phyloP scores from a whole-genome alignment of 2,329 filamentous ascomycete genomes.

The Biscogniauxia sp. region DNA sequence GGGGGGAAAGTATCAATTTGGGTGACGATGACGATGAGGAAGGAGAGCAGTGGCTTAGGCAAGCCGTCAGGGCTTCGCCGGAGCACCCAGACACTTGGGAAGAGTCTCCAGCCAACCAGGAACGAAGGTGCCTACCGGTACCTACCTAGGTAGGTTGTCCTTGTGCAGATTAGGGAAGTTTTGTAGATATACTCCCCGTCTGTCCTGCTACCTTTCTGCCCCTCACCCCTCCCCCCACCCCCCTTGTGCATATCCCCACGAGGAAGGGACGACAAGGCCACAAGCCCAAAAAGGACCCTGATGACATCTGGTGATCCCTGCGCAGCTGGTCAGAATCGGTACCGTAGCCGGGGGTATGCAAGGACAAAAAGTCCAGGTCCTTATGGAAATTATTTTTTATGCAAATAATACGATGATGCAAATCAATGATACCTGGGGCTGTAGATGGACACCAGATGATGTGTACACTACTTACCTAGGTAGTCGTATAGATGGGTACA shows the following conservation, averaged over 20 bases:
- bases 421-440: too few relatives aligned
- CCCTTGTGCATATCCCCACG: background rate
- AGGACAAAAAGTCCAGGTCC: background rate
- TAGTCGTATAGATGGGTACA: too few relatives aligned
- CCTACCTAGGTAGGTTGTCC: background rate
- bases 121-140: background rate
- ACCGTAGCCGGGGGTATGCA: background rate
- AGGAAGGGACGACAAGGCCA: background rate
- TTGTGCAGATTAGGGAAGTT: background rate
- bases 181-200: background rate
- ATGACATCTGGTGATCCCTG: background rate
- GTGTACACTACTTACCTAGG: too few relatives aligned
- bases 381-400: background rate
- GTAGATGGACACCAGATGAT: too few relatives aligned
- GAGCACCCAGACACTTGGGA: background rate
- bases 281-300: background rate
- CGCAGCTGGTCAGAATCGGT: background rate
- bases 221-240: too few relatives aligned
- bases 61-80: background rate
- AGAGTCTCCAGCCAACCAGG: background rate
- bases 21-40: slow-evolving; percentile 1
- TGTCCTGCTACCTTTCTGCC: background rate
- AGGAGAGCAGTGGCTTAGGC: background rate
- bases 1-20: background rate
- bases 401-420: background rate